Percentiles rank a stretch among this genome's conserved stretches.
Conservation (phyloP, 345 rosid genomes). For the Acer yangbiense region DNA sequence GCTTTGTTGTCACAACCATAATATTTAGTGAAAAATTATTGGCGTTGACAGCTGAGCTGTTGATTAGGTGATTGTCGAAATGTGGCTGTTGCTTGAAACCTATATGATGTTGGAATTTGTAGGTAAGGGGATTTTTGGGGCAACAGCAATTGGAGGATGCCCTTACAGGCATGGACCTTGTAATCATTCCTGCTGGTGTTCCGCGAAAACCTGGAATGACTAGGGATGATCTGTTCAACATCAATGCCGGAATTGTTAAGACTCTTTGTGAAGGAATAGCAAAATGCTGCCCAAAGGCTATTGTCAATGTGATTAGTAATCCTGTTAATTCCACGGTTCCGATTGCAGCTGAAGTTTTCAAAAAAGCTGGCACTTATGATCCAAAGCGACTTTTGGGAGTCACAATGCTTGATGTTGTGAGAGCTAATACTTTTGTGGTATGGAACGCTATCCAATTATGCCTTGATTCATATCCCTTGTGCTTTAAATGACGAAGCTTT, state of each 20-base stretch:
- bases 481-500: background rate
- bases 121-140: constrained; percentile 98
- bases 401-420: constrained; percentile 93
- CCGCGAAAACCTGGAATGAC: constrained; percentile 99
- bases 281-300: constrained; percentile 77
- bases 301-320: constrained; percentile 88
- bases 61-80: background rate
- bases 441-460: constrained; percentile 7
- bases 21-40: background rate
- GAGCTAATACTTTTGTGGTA: constrained; percentile 99
- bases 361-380: constrained; percentile 84
- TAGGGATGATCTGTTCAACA: constrained; percentile 95
- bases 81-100: background rate
- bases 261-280: constrained; percentile 88
- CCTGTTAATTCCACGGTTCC: constrained; percentile 98
- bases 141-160: constrained; percentile 81
- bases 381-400: constrained; percentile 91
- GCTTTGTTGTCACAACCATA: background rate
- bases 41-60: background rate
- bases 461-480: background rate
- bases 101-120: background rate
- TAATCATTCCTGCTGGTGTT: constrained; percentile 93
- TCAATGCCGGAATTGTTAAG: constrained; percentile 93
- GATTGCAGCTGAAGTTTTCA: constrained; percentile 91
- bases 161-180: constrained; percentile 88